phyloP scores from a whole-genome alignment of 768 basidiomycete genomes.

The Xanthoconium stramineum region DNA sequence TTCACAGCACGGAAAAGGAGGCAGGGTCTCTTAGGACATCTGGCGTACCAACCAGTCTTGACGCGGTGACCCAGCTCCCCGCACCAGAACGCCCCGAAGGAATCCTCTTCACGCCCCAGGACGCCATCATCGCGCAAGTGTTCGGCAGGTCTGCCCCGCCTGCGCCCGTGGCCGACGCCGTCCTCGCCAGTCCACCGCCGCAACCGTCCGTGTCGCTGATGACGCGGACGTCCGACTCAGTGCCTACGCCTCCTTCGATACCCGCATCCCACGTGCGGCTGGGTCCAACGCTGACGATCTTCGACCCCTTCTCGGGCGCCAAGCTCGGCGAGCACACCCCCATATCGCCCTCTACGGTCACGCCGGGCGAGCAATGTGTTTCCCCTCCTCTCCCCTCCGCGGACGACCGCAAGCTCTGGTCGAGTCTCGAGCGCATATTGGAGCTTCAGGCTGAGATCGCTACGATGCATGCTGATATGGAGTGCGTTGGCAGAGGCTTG shows the following conservation, averaged over 20 bases:
- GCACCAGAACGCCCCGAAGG: background rate
- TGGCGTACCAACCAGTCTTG: slow-evolving; percentile 5
- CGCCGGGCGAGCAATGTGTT: slow-evolving; percentile 4
- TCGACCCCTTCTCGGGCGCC: slow-evolving; percentile 34
- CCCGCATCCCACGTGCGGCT: background rate
- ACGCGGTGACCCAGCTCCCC: background rate
- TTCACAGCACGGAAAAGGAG: slow-evolving; percentile 13
- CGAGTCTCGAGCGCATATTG: slow-evolving; percentile 63
- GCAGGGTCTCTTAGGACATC: slow-evolving; percentile 9
- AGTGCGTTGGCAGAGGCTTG: slow-evolving; percentile 39
- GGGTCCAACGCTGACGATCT: slow-evolving; percentile 19
- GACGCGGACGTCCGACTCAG: slow-evolving; percentile 15
- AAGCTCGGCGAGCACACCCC: slow-evolving; percentile 22
- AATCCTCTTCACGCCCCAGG: slow-evolving; percentile 53
- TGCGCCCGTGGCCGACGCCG: background rate
- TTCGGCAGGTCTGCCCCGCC: slow-evolving; percentile 12
- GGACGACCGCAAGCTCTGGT: slow-evolving; percentile 58
- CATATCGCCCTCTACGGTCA: slow-evolving; percentile 3
- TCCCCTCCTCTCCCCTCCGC: slow-evolving; percentile 5
- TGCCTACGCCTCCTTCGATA: slow-evolving; percentile 5
- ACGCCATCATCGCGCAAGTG: slow-evolving; percentile 53
- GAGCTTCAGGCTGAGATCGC: slow-evolving; percentile 72
- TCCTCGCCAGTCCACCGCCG: slow-evolving; percentile 1
- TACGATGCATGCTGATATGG: slow-evolving; percentile 72
- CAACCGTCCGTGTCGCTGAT: slow-evolving; percentile 12